phyloP scores from a whole-genome alignment of 176 grass and related monocot species.

The Lolium rigidum region DNA sequence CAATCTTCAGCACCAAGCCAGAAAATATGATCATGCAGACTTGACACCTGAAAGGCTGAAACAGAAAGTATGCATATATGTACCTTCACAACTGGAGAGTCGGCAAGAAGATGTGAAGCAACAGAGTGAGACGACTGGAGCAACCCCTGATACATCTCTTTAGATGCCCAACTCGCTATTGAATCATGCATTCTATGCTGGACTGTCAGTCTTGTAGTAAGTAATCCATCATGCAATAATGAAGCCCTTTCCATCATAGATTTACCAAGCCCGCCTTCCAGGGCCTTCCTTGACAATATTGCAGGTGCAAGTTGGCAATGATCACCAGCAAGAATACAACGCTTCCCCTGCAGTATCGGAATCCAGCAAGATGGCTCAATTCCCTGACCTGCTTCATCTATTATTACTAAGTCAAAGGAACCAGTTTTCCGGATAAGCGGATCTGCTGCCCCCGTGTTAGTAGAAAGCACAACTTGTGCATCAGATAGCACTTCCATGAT shows the following conservation, averaged over 20 bases:
- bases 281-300: conserved; percentile 80
- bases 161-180: conserved; percentile 96
- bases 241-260: conserved; percentile 94
- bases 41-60: neutral
- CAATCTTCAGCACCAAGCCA: conserved; percentile 1
- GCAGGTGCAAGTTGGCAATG: conserved; percentile 90
- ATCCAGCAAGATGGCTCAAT: conserved; percentile 97
- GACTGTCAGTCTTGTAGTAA: conserved; percentile 65
- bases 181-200: conserved; percentile 97
- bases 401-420: conserved; percentile 86
- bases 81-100: conserved; percentile 95
- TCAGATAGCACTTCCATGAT: conserved; percentile 81
- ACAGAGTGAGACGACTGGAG: conserved; percentile 73
- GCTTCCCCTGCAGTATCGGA: conserved; percentile 92
- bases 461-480: conserved; percentile 83
- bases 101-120: conserved; percentile 87
- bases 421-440: conserved; percentile 72
- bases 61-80: conserved; percentile 15
- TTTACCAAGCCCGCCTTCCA: conserved; percentile 90
- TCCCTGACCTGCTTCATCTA: conserved; percentile 91
- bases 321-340: conserved; percentile 82
- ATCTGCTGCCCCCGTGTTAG: conserved; percentile 85
- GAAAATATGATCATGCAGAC: conserved; percentile 16
- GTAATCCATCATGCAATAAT: conserved; percentile 67
- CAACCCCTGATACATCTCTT: conserved; percentile 88